Evolutionary conservation across 371 early-diverging fungal genomes (phyloP), one percentile per base, ranked within the genome.

Genomic region (Sporodiniella umbellata): DNA sequence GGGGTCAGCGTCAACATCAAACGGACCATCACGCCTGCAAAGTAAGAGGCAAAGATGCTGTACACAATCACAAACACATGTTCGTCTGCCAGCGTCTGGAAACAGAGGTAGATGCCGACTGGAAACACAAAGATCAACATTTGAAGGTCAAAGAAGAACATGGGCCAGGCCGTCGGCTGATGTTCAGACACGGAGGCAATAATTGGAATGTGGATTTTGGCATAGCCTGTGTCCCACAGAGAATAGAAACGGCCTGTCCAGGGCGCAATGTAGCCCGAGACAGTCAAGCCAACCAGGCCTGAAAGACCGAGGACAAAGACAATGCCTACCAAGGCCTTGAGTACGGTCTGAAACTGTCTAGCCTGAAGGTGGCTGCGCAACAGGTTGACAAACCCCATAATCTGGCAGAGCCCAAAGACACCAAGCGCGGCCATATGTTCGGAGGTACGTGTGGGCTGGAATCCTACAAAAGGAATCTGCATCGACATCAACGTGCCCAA

Each of bases 1-100:
- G 99, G 99, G 10, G 99, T 97, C 48, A 99, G 72, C 1, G 99
- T 98, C 42, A 99, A 76, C 84, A 99, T 95, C 52, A 99, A 75
- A 52, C 99, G 95, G 15, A 99, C 96, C 99, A 99, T 99, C 56
- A 99, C 99, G 51, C 98, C 95, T n/a, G 99, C 95, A 83, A 99
- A 99, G 79, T 99, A 99, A 8, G 96, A 88, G 10, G 95, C 97
- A 68, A 93, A 90, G 30, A 94, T 76, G 21, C 90, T 81, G 68
- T 98, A 99, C 0, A 99, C 77, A 50, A 98, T 92, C 46, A 98
- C 85, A 72, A 99, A 99, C 18, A 98, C 93, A 56, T 97, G 97
- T 65, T 94, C 95, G 60, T 99, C 98, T 30, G 83, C 79, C 22
- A 95, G 75, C 55, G 87, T 81, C 54, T 82, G 82, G 87, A 98